phyloP scores from a whole-genome alignment of 331 rosid genomes.

The Pyracantha coccinea region DNA sequence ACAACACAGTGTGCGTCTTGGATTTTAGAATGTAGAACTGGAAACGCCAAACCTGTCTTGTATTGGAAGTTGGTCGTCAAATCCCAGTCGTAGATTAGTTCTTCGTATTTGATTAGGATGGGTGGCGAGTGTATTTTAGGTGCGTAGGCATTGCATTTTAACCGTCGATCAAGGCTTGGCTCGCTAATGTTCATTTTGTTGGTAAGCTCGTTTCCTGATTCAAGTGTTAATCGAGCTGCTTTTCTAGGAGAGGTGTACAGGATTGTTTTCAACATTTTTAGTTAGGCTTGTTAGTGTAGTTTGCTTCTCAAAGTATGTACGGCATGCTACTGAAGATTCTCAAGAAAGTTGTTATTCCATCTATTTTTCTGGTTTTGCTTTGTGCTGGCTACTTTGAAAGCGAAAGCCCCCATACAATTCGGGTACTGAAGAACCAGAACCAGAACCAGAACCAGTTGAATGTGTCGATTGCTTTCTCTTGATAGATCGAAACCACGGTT shows the following conservation, averaged over 20 bases:
- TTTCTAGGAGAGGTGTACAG: slow-evolving; percentile 2
- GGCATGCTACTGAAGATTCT: background rate
- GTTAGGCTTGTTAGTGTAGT: background rate
- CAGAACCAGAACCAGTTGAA: background rate
- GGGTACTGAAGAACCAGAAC: background rate
- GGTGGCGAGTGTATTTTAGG: background rate
- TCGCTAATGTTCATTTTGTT: background rate
- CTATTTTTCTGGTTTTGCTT: background rate
- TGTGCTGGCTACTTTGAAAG: background rate
- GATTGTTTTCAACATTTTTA: background rate
- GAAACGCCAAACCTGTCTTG: background rate
- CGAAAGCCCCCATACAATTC: too few relatives aligned
- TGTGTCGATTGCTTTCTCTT: background rate
- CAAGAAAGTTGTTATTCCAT: background rate
- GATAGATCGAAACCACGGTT: background rate
- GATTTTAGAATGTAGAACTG: slow-evolving; percentile 76
- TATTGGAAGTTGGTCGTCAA: slow-evolving; percentile 4
- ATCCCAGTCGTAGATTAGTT: slow-evolving; percentile 6
- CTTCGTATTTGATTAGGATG: background rate
- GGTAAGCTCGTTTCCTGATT: background rate
- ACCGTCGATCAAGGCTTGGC: background rate
- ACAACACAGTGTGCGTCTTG: slow-evolving; percentile 80
- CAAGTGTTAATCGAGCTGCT: background rate
- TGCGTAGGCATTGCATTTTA: background rate
- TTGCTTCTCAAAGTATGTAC: background rate